Evolutionary conservation across 1,139 yeast genomes (phyloP).

Genomic region (Meyerozyma sp.): DNA sequence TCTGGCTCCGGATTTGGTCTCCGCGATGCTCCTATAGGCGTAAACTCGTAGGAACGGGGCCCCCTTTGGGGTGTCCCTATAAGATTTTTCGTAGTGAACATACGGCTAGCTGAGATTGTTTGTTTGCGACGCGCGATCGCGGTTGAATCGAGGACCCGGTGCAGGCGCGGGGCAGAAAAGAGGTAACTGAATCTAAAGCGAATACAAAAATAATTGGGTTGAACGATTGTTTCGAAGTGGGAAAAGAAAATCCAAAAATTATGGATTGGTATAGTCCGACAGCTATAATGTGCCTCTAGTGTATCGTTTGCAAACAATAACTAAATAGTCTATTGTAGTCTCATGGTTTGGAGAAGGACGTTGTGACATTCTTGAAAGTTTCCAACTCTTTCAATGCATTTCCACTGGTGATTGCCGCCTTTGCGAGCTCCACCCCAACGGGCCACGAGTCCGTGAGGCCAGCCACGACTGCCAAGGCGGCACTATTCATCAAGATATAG

Average conservation of each 20-base stretch:
- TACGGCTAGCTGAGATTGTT: slow-evolving; percentile 2
- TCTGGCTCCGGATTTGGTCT: slow-evolving; percentile 1
- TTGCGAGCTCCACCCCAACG: slow-evolving; percentile 73
- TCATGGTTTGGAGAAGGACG: background rate
- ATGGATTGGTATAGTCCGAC: no score
- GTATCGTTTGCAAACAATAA: no score
- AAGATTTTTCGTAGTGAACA: slow-evolving; percentile 15
- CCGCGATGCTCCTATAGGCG: slow-evolving; percentile 34
- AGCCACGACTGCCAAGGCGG: slow-evolving; percentile 76
- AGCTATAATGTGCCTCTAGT: no score
- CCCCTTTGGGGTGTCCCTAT: slow-evolving; percentile 23
- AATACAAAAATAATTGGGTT: no score
- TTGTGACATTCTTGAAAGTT: slow-evolving; percentile 36
- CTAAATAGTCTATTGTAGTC: background rate
- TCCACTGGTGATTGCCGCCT: slow-evolving; percentile 61
- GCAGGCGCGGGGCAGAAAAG: background rate
- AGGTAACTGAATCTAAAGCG: no score
- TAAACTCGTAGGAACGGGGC: slow-evolving; percentile 25
- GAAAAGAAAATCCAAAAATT: no score
- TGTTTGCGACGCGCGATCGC: slow-evolving; percentile 4
- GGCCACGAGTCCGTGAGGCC: slow-evolving; percentile 66
- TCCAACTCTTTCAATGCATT: slow-evolving; percentile 57
- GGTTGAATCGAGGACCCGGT: background rate
- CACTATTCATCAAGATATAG: slow-evolving; percentile 81
- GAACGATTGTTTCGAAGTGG: no score